These are phyloP conservation scores for Mycena metata DNA, from an alignment of 768 basidiomycete genomes.

Conservation along the genomic window DNA sequence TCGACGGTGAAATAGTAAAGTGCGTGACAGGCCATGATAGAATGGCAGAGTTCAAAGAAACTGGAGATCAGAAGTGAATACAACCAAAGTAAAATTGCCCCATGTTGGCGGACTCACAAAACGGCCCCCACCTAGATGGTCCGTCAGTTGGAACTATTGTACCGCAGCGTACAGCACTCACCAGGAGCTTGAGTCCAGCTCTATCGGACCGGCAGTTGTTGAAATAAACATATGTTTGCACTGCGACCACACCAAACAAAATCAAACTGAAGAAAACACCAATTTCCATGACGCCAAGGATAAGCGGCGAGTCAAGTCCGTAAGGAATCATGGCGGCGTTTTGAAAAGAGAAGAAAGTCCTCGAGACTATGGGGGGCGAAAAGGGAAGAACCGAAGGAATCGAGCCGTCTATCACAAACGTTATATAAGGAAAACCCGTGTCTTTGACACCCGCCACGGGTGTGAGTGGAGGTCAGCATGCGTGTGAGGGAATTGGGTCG, in stretches of 20 bases:
- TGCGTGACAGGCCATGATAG: slow-evolving; percentile 37
- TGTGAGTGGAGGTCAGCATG: background rate
- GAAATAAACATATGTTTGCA: slow-evolving; percentile 33
- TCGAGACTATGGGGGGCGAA: slow-evolving; percentile 24
- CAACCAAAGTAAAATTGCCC: background rate
- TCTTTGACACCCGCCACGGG: background rate
- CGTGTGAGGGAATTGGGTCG: background rate
- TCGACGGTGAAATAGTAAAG: slow-evolving; percentile 50
- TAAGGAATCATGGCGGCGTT: slow-evolving; percentile 24
- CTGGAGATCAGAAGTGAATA: background rate
- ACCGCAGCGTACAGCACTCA: background rate
- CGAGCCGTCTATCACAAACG: background rate
- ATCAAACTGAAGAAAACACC: slow-evolving; percentile 32
- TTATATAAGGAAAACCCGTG: slow-evolving; percentile 21
- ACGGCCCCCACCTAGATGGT: slow-evolving; percentile 19
- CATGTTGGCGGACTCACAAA: slow-evolving; percentile 9
- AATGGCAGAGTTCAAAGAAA: slow-evolving; percentile 32
- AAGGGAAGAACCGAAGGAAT: slow-evolving; percentile 7
- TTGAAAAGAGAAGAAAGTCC: no score
- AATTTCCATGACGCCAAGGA: slow-evolving; percentile 31
- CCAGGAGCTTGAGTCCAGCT: slow-evolving; percentile 22
- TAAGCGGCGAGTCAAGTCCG: slow-evolving; percentile 25
- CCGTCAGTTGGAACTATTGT: background rate
- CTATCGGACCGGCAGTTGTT: slow-evolving; percentile 15
- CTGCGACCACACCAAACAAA: slow-evolving; percentile 28